phyloP scores from a whole-genome alignment of 2,329 filamentous ascomycete species.

The Fusarium aywerte region DNA sequence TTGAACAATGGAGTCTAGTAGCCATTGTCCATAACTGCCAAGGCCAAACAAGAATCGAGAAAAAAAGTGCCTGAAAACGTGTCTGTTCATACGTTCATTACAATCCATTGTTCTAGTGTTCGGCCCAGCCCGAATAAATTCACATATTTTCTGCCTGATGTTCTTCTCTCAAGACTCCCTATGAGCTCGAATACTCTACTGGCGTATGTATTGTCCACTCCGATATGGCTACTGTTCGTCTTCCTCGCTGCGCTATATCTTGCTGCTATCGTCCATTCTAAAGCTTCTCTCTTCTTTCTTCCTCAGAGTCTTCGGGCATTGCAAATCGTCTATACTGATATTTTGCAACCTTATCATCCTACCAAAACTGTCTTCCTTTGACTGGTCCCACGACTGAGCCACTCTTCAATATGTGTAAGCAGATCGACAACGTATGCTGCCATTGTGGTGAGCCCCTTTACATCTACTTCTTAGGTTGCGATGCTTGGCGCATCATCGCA shows the following conservation, averaged over 20 bases:
- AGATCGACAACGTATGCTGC: slow-evolving; percentile 15
- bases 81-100: not conserved
- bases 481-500: not conserved
- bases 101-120: not conserved
- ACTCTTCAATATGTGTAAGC: slow-evolving; percentile 13
- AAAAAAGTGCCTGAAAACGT: not conserved
- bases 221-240: not conserved
- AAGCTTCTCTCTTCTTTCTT: not conserved
- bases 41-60: too few relatives aligned
- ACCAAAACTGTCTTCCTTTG: not conserved
- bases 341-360: not conserved
- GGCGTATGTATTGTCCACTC: not conserved
- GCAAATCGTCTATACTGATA: not conserved
- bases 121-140: not conserved
- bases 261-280: not conserved
- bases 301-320: not conserved
- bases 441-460: slow-evolving; percentile 22
- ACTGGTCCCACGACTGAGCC: too few relatives aligned
- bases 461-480: slow-evolving; percentile 8
- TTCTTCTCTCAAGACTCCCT: not conserved
- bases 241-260: not conserved
- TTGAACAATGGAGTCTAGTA: not conserved
- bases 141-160: not conserved
- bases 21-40: too few relatives aligned
- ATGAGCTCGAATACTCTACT: not conserved